Conservation (phyloP, 2,329 filamentous ascomycete genomes). For the Microsporum audouinii region DNA sequence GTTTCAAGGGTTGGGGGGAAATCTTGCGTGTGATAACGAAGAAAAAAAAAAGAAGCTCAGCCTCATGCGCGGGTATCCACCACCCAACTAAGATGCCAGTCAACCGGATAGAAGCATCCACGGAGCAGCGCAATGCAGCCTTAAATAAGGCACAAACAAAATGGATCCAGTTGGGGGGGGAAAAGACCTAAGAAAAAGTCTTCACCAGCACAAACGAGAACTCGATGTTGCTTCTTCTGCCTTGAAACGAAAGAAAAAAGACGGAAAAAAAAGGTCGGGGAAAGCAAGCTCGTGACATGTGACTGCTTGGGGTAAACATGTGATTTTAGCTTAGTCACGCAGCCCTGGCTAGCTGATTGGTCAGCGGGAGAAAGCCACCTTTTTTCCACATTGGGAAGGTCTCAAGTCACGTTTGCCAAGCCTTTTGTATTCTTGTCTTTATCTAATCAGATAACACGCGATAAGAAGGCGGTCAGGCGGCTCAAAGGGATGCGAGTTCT, state of each 20-base stretch:
- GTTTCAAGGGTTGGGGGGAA: not conserved
- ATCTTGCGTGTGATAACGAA: not conserved
- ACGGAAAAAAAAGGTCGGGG: not conserved
- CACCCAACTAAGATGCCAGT: not conserved
- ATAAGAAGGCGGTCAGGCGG: not conserved
- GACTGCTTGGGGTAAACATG: slow-evolving; percentile 1
- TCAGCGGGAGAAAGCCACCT: not conserved
- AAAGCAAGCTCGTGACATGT: not conserved
- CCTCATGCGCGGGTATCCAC: slow-evolving; percentile 1
- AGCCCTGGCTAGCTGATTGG: not conserved
- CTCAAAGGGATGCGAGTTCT: not conserved
- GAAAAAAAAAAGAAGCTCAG: not conserved
- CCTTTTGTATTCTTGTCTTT: not conserved
- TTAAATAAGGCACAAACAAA: not conserved
- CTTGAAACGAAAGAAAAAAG: not conserved
- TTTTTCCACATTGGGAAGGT: not conserved
- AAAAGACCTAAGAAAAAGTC: not conserved
- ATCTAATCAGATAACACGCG: slow-evolving; percentile 1
- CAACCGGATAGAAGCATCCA: not conserved
- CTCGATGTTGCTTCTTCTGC: not conserved
- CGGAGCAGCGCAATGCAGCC: not conserved
- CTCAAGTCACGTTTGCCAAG: not conserved
- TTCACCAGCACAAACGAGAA: not conserved
- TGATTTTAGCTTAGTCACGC: not conserved
- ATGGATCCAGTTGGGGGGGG: too few relatives aligned